phyloP scores from a whole-genome alignment of 2,329 filamentous ascomycete genomes.

The Leptographium procerum region DNA sequence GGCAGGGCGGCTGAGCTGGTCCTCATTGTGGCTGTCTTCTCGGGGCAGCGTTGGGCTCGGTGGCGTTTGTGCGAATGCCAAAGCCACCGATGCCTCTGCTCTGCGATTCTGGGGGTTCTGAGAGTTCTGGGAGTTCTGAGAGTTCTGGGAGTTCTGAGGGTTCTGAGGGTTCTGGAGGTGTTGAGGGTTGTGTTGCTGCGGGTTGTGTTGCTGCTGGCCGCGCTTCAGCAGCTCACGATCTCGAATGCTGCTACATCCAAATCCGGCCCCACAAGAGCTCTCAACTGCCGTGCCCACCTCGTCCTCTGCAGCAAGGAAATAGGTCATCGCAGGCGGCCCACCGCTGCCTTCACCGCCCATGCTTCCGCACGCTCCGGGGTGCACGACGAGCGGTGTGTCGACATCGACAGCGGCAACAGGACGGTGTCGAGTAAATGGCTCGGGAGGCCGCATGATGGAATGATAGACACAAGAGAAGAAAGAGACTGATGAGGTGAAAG shows the following conservation, averaged over 20 bases:
- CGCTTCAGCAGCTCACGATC: background rate
- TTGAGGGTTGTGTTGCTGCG: background rate
- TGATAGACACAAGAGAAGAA: background rate
- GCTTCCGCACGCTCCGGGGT: background rate
- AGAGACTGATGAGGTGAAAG: background rate
- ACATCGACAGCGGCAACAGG: constrained; percentile 23
- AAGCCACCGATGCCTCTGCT: background rate
- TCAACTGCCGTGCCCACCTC: constrained; percentile 28
- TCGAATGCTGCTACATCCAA: constrained; percentile 2
- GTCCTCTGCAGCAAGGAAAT: constrained; percentile 37
- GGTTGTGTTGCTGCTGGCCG: background rate
- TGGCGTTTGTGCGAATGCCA: too few relatives aligned
- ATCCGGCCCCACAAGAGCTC: constrained; percentile 14
- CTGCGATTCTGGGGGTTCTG: background rate
- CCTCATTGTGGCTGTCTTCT: background rate
- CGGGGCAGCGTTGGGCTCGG: background rate
- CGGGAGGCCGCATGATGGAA: constrained; percentile 32
- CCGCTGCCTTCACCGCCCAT: background rate
- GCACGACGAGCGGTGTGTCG: constrained; percentile 17
- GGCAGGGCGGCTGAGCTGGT: background rate
- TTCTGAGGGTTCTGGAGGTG: background rate
- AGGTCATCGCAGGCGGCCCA: constrained; percentile 32
- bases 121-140: background rate
- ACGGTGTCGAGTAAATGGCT: constrained; percentile 27
- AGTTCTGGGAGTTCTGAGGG: background rate